phyloP scores from a whole-genome alignment of 2,329 filamentous ascomycete genomes.

The Colletotrichum noveboracense region DNA sequence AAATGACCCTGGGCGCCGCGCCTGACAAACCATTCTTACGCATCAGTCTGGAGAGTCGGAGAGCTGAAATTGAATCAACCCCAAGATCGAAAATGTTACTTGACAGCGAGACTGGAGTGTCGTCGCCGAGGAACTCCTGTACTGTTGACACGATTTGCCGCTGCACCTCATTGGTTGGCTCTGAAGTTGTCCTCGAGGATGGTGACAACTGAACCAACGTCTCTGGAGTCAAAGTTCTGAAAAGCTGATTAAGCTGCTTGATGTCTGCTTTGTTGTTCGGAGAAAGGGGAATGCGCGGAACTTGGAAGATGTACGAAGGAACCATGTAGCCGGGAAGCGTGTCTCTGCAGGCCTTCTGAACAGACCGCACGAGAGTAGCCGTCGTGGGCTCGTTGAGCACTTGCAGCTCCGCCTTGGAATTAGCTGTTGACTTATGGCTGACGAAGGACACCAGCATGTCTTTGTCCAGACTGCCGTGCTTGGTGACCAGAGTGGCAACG shows the following conservation, averaged over 20 bases:
- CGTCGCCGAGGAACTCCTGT: constrained; percentile 53
- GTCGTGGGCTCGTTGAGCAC: constrained; percentile 23
- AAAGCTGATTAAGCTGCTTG: constrained; percentile 71
- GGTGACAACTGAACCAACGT: constrained; percentile 63
- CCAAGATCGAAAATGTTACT: constrained; percentile 86
- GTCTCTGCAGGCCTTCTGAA: constrained; percentile 61
- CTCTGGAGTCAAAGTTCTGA: constrained; percentile 63
- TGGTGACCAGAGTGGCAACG: constrained; percentile 76
- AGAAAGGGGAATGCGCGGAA: constrained; percentile 78
- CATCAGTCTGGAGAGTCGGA: constrained; percentile 70
- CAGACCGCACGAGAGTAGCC: constrained; percentile 29
- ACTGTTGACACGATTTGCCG: constrained; percentile 59
- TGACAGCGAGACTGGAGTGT: constrained; percentile 48
- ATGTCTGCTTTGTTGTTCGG: constrained; percentile 89
- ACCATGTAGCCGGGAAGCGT: constrained; percentile 88
- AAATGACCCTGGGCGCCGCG: constrained; percentile 69
- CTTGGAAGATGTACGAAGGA: constrained; percentile 78
- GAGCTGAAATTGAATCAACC: constrained; percentile 85
- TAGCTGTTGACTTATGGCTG: constrained; percentile 34
- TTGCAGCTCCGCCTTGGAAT: constrained; percentile 18
- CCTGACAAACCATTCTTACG: constrained; percentile 65
- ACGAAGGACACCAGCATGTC: constrained; percentile 85
- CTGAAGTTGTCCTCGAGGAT: constrained; percentile 21
- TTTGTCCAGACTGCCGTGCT: constrained; percentile 74
- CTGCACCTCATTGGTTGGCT: constrained; percentile 40